Evolutionary conservation across 2,329 filamentous ascomycete genomes (phyloP).

Genomic region (Exutisphaerella laricina): DNA sequence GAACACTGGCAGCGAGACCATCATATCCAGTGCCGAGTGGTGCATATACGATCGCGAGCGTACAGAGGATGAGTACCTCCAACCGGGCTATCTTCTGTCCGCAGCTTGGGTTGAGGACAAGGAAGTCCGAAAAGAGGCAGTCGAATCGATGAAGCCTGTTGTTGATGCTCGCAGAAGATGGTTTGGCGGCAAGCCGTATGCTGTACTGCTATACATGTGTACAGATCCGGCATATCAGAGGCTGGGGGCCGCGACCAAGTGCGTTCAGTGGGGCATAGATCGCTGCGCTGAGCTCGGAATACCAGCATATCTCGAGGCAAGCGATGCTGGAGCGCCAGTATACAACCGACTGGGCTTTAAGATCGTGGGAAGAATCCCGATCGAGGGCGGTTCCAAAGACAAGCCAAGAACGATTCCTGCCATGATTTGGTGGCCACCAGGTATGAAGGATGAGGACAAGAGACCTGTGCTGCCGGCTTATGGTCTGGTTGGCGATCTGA

Average conservation of each 20-base stretch:
- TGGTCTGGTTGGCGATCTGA: no score
- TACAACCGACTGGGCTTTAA: slow-evolving; percentile 36
- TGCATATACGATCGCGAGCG: slow-evolving; percentile 18
- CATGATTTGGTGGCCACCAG: slow-evolving; percentile 25
- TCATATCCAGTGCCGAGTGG: slow-evolving; percentile 24
- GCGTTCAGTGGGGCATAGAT: slow-evolving; percentile 36
- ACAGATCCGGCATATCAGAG: slow-evolving; percentile 34
- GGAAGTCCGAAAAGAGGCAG: slow-evolving; percentile 5
- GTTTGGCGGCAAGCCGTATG: slow-evolving; percentile 16
- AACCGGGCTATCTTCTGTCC: slow-evolving; percentile 13
- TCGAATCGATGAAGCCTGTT: slow-evolving; percentile 10
- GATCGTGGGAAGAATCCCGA: slow-evolving; percentile 15
- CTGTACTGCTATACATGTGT: slow-evolving; percentile 28
- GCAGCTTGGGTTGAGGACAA: slow-evolving; percentile 19
- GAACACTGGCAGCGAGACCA: slow-evolving; percentile 13
- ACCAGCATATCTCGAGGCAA: slow-evolving; percentile 36
- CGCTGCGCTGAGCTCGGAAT: slow-evolving; percentile 34
- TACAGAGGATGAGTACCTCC: slow-evolving; percentile 11
- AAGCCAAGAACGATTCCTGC: slow-evolving; percentile 9
- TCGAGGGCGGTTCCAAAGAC: background rate
- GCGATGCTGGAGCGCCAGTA: slow-evolving; percentile 29
- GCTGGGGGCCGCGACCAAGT: slow-evolving; percentile 33
- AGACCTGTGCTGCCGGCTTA: slow-evolving; percentile 8
- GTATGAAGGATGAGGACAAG: slow-evolving; percentile 13
- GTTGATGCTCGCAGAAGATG: slow-evolving; percentile 16